These are phyloP conservation scores for Piper longum DNA, from an alignment of 164 flowering plant species.

Conservation along the genomic window DNA sequence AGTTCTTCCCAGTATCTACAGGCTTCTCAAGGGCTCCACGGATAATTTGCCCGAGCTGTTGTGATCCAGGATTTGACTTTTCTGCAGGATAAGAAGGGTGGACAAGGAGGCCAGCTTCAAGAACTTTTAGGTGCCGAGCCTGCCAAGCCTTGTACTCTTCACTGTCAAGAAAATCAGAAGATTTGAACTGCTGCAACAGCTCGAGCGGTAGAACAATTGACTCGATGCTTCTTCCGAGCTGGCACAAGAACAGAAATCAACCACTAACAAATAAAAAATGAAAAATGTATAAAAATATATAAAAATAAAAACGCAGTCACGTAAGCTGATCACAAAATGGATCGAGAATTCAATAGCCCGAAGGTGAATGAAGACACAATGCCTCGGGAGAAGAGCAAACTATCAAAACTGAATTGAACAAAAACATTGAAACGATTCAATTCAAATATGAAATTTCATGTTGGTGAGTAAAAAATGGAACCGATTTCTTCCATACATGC, in stretches of 20 bases:
- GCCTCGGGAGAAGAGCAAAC: too few relatives aligned
- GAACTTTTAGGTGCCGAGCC: constrained; percentile 52
- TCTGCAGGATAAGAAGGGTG: constrained; percentile 53
- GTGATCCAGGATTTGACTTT: constrained; percentile 26
- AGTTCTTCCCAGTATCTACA: constrained; percentile 52
- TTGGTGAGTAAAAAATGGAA: too few relatives aligned
- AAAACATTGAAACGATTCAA: too few relatives aligned
- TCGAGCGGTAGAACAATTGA: constrained; percentile 71
- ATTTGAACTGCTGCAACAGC: constrained; percentile 65
- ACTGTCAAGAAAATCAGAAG: constrained; percentile 55
- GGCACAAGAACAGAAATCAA: constrained; percentile 9
- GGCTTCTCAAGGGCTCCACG: constrained; percentile 46
- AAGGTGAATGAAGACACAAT: too few relatives aligned
- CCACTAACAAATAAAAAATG: too few relatives aligned
- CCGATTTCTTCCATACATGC: too few relatives aligned
- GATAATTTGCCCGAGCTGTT: constrained; percentile 44
- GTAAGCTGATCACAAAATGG: too few relatives aligned
- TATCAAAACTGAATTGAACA: too few relatives aligned
- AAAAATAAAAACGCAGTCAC: too few relatives aligned
- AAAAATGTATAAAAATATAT: too few relatives aligned
- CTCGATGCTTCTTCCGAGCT: constrained; percentile 81
- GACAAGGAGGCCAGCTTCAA: constrained; percentile 71
- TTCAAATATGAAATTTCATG: too few relatives aligned
- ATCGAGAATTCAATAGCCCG: too few relatives aligned
- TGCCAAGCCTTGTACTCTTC: constrained; percentile 72